Percentiles rank a stretch among this genome's conserved stretches.
Evolutionary conservation across 441 rosid genomes (phyloP).

Genomic region (Erysimum cheiri): DNA sequence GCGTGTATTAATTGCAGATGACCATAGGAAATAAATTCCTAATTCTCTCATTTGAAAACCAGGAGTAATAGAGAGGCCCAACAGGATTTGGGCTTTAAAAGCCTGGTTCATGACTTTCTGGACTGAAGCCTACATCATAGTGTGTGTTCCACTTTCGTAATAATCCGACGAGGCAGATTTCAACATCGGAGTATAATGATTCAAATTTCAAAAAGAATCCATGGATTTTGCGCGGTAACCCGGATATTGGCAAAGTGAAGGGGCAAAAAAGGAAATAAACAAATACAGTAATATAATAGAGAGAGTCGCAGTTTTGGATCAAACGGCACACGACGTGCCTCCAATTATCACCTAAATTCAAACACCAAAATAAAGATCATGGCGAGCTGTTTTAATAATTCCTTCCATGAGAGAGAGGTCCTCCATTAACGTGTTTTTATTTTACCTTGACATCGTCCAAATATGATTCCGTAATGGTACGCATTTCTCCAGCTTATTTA

Average conservation of each 20-base stretch:
- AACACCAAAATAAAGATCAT: slow-evolving; percentile 1
- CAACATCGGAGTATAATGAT: too few relatives aligned
- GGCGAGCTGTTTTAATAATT: slow-evolving; percentile 28
- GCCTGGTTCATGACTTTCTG: neutral
- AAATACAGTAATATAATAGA: neutral
- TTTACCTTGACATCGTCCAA: slow-evolving; percentile 26
- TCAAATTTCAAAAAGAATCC: neutral
- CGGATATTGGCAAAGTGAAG: slow-evolving; percentile 19
- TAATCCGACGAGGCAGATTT: slow-evolving; percentile 7
- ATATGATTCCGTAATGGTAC: slow-evolving; percentile 18
- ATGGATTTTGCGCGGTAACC: slow-evolving; percentile 59
- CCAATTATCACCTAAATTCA: slow-evolving; percentile 35
- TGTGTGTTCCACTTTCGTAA: neutral
- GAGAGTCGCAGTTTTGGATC: slow-evolving; percentile 33
- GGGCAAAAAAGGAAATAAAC: slow-evolving; percentile 23
- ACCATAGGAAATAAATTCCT: too few relatives aligned
- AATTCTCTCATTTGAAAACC: neutral
- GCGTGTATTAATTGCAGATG: too few relatives aligned
- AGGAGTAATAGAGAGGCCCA: neutral
- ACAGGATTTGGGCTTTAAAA: neutral
- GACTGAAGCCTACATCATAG: neutral
- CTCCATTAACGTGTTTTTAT: slow-evolving; percentile 3
- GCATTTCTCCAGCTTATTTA: slow-evolving; percentile 27
- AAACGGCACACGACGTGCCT: slow-evolving; percentile 49
- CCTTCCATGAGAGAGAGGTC: slow-evolving; percentile 14